Base-by-base conservation (phyloP, 164 flowering plant species). In the Macadamia tetraphylla region DNA sequence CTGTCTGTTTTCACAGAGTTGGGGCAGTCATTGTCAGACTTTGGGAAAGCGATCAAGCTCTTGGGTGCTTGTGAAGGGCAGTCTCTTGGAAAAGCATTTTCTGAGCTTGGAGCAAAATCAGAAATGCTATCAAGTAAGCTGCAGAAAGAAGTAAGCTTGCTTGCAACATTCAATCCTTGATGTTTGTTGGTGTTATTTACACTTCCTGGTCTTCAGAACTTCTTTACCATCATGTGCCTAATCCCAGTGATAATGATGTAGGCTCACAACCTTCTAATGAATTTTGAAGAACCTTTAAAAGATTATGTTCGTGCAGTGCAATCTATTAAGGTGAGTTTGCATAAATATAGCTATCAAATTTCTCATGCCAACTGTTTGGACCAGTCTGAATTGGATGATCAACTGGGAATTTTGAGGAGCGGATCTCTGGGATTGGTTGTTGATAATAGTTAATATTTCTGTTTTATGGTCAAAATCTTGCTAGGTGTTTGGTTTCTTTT, bases 231-330 rank as follows among this genome's bases (percentile, higher is more conserved):
- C 60, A 52, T 65, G 10, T 29, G 23, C 40, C 23, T 56, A 49
- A 0, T 66, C 53, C 32, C 71, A 43, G 67, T 40, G 17, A 17
- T 70, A 64, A 32, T 66, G 71, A 29, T 79, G 67, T 75, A 94
- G 99, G 94, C 99, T 46, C 85, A 90, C 65, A 83, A 87, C 60
- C 82, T 94, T 59, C 70, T 94, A 60, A 91, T 92, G 97, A 88
- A 87, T 72, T 94, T 94, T 80, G 98, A 94, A 81, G 98, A 94
- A 77, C 97, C 99, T 32, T 79, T 92, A 81, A 94, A 94, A 80
- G 99, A 94, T 76, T 94, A 92, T 80, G 97, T 90, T 57, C 99
- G 88, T 56, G 88, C 97, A 70, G 97, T 94, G 73, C 99, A 94
- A 48, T 94, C 98, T 70, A 89, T 94, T 61, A 94, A 90, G 97